phyloP scores from a whole-genome alignment of 345 rosid species.

The Mallotus nudiflorus region DNA sequence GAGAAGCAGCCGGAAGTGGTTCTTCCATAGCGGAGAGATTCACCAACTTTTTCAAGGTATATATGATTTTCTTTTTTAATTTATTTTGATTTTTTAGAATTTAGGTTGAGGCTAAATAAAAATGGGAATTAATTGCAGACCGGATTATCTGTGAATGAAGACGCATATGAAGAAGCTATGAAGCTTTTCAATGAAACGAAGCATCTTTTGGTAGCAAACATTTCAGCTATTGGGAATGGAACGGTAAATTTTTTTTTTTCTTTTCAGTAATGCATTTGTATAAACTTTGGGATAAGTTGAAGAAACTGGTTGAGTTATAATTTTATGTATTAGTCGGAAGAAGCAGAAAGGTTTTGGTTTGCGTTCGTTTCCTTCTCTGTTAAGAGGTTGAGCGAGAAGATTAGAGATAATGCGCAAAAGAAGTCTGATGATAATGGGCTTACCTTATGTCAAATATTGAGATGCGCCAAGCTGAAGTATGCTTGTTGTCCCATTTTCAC shows the following conservation, averaged over 20 bases:
- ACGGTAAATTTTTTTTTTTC: constrained; percentile 37
- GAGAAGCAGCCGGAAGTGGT: constrained; percentile 23
- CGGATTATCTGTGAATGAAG: constrained; percentile 57
- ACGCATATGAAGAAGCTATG: constrained; percentile 38
- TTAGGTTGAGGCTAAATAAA: background rate
- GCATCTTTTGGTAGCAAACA: constrained; percentile 51
- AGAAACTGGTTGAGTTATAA: background rate
- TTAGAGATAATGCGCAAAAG: constrained; percentile 28
- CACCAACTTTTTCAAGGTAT: constrained; percentile 51
- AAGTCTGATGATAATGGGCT: constrained; percentile 46
- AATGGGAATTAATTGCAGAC: constrained; percentile 44
- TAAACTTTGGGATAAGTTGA: background rate
- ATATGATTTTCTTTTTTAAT: background rate
- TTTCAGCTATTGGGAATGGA: constrained; percentile 61
- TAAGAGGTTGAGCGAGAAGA: constrained; percentile 56
- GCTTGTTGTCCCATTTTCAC: constrained; percentile 19
- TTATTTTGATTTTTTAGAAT: background rate
- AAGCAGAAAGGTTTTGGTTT: constrained; percentile 84
- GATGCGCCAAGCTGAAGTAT: constrained; percentile 72
- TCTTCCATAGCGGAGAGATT: constrained; percentile 43
- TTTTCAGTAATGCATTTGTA: background rate
- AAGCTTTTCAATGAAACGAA: constrained; percentile 72
- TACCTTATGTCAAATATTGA: constrained; percentile 69
- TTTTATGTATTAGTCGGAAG: constrained; percentile 58
- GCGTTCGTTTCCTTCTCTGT: constrained; percentile 71